Conservation (phyloP, 352 stramenopile genomes). For the Pythium apleroticum region DNA sequence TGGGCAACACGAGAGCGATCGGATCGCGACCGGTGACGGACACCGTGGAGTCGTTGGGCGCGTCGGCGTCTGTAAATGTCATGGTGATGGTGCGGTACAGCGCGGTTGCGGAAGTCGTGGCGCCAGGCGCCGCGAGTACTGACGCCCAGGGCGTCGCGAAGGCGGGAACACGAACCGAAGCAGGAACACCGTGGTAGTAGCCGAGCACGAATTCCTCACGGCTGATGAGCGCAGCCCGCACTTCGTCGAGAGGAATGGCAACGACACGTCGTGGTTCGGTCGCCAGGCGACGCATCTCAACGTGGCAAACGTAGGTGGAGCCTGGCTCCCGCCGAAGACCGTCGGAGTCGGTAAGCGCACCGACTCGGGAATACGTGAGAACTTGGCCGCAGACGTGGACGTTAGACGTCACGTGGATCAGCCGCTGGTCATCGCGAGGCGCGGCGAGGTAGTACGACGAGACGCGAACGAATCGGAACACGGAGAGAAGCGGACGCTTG, state of each 20-base stretch:
- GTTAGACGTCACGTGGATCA: not conserved
- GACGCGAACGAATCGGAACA: constrained; percentile 14
- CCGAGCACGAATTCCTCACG: constrained; percentile 9
- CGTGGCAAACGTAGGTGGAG: constrained; percentile 5
- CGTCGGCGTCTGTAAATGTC: not conserved
- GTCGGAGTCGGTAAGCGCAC: not conserved
- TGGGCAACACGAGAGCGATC: not conserved
- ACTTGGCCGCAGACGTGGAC: constrained; percentile 13
- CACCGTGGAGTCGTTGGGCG: not conserved
- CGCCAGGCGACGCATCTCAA: constrained; percentile 10
- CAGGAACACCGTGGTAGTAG: constrained; percentile 1
- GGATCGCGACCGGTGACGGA: not conserved
- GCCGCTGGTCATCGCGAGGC: not conserved
- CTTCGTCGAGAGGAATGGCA: not conserved
- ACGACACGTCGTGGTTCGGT: not conserved
- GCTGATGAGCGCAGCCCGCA: not conserved
- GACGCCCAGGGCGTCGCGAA: constrained; percentile 1
- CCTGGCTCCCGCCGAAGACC: constrained; percentile 5
- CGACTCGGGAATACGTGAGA: not conserved
- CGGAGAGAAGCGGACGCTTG: constrained; percentile 9
- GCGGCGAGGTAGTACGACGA: constrained; percentile 6
- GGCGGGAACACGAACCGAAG: not conserved
- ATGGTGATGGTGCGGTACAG: not conserved
- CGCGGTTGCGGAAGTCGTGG: not conserved
- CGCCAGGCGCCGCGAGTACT: not conserved